phyloP scores from a whole-genome alignment of 192 early-diverging fungal genomes.

The Kickxella alabastrina region DNA sequence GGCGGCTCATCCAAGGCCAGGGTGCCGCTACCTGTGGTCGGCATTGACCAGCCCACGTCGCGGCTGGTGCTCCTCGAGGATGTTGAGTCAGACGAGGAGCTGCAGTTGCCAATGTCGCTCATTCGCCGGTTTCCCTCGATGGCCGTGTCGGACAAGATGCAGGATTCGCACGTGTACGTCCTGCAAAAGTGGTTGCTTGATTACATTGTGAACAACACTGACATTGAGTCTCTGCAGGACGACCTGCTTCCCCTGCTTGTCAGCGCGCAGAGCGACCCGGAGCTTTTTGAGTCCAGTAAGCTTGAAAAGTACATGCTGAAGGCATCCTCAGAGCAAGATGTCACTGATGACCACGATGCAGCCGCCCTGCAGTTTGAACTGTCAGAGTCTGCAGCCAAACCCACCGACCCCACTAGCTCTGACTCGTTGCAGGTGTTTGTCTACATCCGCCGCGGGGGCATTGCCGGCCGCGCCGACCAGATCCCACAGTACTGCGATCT shows the following conservation, averaged over 20 bases:
- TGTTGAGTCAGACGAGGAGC: conserved; percentile 7
- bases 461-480: conserved; percentile 81
- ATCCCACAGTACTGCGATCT: conserved; percentile 81
- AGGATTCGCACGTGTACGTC: conserved; percentile 90
- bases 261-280: conserved; percentile 75
- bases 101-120: conserved; percentile 48
- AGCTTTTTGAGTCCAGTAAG: conserved; percentile 49
- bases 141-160: conserved; percentile 72
- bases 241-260: conserved; percentile 86
- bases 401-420: conserved; percentile 43
- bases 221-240: conserved; percentile 69
- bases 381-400: conserved; percentile 16
- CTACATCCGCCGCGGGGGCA: conserved; percentile 63
- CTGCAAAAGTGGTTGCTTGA: conserved; percentile 94
- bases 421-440: conserved; percentile 53
- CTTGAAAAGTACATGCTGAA: conserved; percentile 33
- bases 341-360: conserved; percentile 46
- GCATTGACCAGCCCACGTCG: conserved; percentile 49
- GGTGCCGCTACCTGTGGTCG: conserved; percentile 22
- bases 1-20: conserved; percentile 46
- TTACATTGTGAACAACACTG: conserved; percentile 61
- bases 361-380: conserved; percentile 18
- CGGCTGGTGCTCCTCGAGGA: conserved; percentile 46
- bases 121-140: conserved; percentile 76
- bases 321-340: conserved; percentile 17